Evolutionary conservation across 345 rosid species (phyloP), one percentile per base, ranked within the genome.

Genomic region (Eucalyptus pauciflora): DNA sequence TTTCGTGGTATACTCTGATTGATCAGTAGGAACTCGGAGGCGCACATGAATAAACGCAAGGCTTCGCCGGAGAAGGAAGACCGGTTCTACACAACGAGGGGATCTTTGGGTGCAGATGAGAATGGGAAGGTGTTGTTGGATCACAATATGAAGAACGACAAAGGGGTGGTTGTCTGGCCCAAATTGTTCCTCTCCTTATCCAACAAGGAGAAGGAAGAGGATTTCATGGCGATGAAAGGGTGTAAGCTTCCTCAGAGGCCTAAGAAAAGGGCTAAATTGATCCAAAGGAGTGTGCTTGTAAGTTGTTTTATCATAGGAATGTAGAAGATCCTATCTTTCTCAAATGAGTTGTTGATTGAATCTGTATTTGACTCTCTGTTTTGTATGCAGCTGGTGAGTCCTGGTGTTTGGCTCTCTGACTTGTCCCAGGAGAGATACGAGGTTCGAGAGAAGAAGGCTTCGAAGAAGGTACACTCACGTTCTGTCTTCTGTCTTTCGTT

Each of bases 161-260:
- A 94, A 80, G 90, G 86, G 86, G 86, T 90, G 22, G 86, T 88
- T 48, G 96, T 94, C 69, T 96, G 99, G 99, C 99, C 99, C 48
- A 96, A 91, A 90, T 91, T 97, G 89, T 95, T 94, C 88, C 90
- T 92, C n/a, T 71, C 97, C 85, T 90, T 97, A 92, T 97, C 99
- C 6, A 96, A 90, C 91, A 97, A 97, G 94, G 99, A 96, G 91
- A 97, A 96, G 91, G 99, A 97, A 92, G 98, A 96, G 91, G 98
- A 97, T 94, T 96, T 96, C 93, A 91, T 96, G 95, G 96, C 96
- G 52, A 95, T 97, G 98, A 97, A 97, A 93, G 99, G 99, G 41
- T 96, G 99, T 89, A 97, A 96, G 91, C 98, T 93, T 86, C 95
- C 99, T 89, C 99, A 97, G 87, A 92, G 99, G 92, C 99, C 99